A percentile compares a stretch with the other conserved stretches of the same genome.
phyloP scores from a whole-genome alignment of 306 rosid genomes.

The Alnus glutinosa region DNA sequence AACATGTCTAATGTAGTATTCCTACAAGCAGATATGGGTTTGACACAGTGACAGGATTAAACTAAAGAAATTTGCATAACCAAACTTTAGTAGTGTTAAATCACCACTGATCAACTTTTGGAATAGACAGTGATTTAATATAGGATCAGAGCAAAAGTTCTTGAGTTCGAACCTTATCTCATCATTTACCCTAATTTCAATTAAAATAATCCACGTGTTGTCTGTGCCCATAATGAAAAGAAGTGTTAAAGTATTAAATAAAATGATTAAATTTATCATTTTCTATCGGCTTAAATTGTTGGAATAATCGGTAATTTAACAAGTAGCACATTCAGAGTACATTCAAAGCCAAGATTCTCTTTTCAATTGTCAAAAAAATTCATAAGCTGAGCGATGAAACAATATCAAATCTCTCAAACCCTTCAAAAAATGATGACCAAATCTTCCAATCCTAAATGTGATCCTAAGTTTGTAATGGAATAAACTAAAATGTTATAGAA shows the following conservation, averaged over 20 bases:
- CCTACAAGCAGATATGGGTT: slow-evolving; percentile 45
- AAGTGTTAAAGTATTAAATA: no score
- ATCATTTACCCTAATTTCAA: no score
- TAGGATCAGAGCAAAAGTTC: no score
- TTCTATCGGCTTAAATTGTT: no score
- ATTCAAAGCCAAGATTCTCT: neutral
- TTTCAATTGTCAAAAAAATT: neutral
- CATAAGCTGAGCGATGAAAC: neutral
- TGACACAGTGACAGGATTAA: neutral
- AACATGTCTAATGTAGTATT: slow-evolving; percentile 79
- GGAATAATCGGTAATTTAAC: no score
- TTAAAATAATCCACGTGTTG: no score
- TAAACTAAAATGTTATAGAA: neutral
- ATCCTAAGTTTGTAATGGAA: neutral
- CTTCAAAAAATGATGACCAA: no score
- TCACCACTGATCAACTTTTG: no score
- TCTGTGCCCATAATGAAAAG: no score
- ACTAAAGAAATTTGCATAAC: neutral
- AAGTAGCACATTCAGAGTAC: neutral
- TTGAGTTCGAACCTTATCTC: no score
- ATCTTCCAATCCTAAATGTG: neutral
- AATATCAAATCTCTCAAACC: neutral
- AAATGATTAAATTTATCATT: no score
- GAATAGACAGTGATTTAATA: no score
- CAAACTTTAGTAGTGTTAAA: neutral